phyloP scores from a whole-genome alignment of 768 basidiomycete genomes.

The Sporobolomyces pararoseus region DNA sequence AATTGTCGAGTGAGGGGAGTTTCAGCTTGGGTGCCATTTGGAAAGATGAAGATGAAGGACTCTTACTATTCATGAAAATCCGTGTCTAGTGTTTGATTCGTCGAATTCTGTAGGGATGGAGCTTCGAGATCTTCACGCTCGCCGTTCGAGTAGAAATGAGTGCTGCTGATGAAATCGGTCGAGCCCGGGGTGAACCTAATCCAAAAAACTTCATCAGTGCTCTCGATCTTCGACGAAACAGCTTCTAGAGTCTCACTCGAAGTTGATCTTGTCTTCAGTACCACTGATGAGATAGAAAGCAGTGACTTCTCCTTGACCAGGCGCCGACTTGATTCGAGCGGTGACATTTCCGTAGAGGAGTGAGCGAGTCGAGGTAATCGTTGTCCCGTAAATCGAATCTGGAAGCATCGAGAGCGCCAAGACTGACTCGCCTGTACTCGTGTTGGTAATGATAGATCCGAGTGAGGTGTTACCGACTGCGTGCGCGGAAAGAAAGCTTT shows the following conservation, averaged over 20 bases:
- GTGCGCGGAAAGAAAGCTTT: too few species aligned
- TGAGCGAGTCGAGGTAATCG: slow-evolving; percentile 47
- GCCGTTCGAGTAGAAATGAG: slow-evolving; percentile 8
- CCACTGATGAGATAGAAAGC: slow-evolving; percentile 36
- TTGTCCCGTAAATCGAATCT: slow-evolving; percentile 43
- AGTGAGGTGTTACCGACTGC: slow-evolving; percentile 14
- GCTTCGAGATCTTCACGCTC: not conserved
- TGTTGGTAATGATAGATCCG: not conserved
- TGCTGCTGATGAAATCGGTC: not conserved
- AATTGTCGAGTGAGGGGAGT: not conserved
- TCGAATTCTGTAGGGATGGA: not conserved
- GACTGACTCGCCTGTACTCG: not conserved
- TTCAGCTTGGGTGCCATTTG: not conserved
- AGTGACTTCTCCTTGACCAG: slow-evolving; percentile 45
- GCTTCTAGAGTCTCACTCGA: slow-evolving; percentile 6
- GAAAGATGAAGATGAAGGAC: not conserved
- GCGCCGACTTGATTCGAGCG: slow-evolving; percentile 41
- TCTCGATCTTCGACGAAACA: not conserved
- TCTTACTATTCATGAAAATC: slow-evolving; percentile 34
- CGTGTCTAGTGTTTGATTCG: not conserved
- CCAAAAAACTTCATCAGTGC: not conserved
- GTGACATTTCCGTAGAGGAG: slow-evolving; percentile 48
- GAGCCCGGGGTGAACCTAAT: slow-evolving; percentile 20
- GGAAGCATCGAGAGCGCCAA: slow-evolving; percentile 16
- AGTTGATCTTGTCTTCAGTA: slow-evolving; percentile 24